Percentiles rank a stretch among this genome's conserved stretches.
These are phyloP conservation scores for Blastosporella zonata DNA, from an alignment of 1,284 basidiomycete genomes.

Conservation along the genomic window DNA sequence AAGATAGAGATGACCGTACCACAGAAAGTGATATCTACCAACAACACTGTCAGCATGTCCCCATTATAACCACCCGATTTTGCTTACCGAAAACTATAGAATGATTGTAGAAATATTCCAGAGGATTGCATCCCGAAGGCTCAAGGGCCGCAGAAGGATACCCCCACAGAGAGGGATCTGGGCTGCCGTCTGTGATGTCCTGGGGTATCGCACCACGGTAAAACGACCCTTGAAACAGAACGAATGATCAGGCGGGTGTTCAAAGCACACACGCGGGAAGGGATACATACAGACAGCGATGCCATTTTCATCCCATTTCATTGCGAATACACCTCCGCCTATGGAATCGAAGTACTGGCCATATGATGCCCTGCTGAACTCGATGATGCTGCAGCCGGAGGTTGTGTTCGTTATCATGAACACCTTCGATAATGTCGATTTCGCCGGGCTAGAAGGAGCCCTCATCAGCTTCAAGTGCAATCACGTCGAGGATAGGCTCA, in stretches of 20 bases:
- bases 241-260: slow-evolving; percentile 5
- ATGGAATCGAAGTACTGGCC: slow-evolving; percentile 67
- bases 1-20: slow-evolving; percentile 36
- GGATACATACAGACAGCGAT: slow-evolving; percentile 63
- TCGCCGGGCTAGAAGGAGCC: slow-evolving; percentile 55
- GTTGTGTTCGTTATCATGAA: slow-evolving; percentile 74
- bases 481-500: slow-evolving; percentile 24
- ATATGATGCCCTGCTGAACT: slow-evolving; percentile 70
- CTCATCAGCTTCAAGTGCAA: not conserved
- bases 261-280: not conserved
- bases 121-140: slow-evolving; percentile 54
- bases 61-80: slow-evolving; percentile 4
- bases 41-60: slow-evolving; percentile 3
- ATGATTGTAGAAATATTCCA: slow-evolving; percentile 42
- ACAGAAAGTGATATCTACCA: slow-evolving; percentile 76
- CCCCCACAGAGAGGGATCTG: slow-evolving; percentile 61
- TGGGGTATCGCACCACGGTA: slow-evolving; percentile 68
- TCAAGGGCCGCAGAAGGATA: slow-evolving; percentile 58
- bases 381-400: slow-evolving; percentile 67
- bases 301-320: slow-evolving; percentile 74
- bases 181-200: slow-evolving; percentile 56
- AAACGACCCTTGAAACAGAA: slow-evolving; percentile 55
- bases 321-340: slow-evolving; percentile 76
- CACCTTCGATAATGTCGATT: slow-evolving; percentile 80
- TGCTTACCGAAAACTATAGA: slow-evolving; percentile 30